Percentiles rank a stretch among this genome's conserved stretches.
Evolutionary conservation across 2,329 filamentous ascomycete genomes (phyloP).

Genomic region (Xylaria hypoxylon): DNA sequence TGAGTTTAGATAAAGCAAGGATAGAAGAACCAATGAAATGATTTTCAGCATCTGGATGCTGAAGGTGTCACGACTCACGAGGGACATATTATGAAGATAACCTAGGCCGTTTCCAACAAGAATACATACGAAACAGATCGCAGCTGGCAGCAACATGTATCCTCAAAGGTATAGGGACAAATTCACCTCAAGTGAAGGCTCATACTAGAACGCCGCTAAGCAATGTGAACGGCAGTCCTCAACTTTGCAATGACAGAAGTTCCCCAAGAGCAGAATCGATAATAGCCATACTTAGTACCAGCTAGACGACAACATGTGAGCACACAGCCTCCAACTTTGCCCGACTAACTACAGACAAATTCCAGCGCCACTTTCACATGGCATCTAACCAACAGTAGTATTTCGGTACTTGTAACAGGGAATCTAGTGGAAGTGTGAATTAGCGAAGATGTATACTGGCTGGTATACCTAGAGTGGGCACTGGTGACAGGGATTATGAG

Average conservation of each 20-base stretch:
- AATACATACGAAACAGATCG: not conserved
- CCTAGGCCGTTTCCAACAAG: not conserved
- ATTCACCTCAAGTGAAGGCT: not conserved
- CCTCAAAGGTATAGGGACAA: not conserved
- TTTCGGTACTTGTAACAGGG: not conserved
- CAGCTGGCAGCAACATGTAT: not conserved
- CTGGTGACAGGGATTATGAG: not conserved
- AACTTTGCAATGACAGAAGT: not conserved
- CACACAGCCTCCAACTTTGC: not conserved
- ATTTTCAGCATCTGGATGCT: not conserved
- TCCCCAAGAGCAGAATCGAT: not conserved
- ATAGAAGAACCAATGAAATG: not conserved
- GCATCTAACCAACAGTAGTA: not conserved
- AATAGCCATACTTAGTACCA: not conserved
- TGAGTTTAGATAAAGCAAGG: constrained; percentile 1
- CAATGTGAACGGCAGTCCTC: not conserved
- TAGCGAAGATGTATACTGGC: not conserved
- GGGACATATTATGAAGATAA: not conserved
- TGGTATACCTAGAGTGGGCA: not conserved
- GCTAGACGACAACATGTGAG: not conserved
- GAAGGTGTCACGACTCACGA: not conserved
- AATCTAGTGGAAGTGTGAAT: not conserved
- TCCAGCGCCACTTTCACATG: constrained; percentile 1
- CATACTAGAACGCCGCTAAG: not conserved
- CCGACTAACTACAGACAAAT: not conserved